Base-by-base conservation (phyloP, 805 yeast species). In the Diddensiella transvaalensis region DNA sequence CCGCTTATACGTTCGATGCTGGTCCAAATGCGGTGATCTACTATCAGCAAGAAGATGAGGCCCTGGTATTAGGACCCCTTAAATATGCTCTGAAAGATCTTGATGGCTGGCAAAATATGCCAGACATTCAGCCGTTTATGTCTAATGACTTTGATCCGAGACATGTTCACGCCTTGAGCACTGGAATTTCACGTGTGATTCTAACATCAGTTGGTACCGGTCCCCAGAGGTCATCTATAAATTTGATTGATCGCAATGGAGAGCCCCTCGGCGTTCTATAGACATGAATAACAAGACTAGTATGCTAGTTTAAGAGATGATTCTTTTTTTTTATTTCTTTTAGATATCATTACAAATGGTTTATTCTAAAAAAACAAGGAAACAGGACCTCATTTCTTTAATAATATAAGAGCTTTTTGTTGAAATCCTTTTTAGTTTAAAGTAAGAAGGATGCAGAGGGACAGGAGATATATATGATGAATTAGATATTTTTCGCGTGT, bases 21-120 rank as follows among this genome's bases (percentile, higher is more conserved):
- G 99, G 99, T 64, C 99, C 99, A 68, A 93, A 93, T 69, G 96
- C 97, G 18, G 99, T 93, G 40, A 78, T 93, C 52, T 93, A 93
- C 71, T 93, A 93, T 65, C 81, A 83, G 63, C 77, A 77, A 56
- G 74, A 81, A 60, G 79, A 91, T 68, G 96, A 89, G 68, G 59
- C 69, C n/a, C 74, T 72, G 53, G 82, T 93, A 4, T 76, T 91
- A 58, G 83, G 89, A 2, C 74, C 87, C 55, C 70, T 93, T 50
- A 72, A 82, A 66, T 71, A 74, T 48, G 74, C 78, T 54, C 82
- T 88, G 61, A 67, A 68, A 42, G 60, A 75, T 43, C 79, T 84
- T 42, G 69, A 72, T 8, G 96, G 96, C 17, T 90, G 96, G 91
- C 75, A 75, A 3, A 64, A 70, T 18, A 50, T 62, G 45, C 61